Evolutionary conservation across 352 stramenopile genomes (phyloP).

Genomic region (Hyaloperonospora arabidopsidis): DNA sequence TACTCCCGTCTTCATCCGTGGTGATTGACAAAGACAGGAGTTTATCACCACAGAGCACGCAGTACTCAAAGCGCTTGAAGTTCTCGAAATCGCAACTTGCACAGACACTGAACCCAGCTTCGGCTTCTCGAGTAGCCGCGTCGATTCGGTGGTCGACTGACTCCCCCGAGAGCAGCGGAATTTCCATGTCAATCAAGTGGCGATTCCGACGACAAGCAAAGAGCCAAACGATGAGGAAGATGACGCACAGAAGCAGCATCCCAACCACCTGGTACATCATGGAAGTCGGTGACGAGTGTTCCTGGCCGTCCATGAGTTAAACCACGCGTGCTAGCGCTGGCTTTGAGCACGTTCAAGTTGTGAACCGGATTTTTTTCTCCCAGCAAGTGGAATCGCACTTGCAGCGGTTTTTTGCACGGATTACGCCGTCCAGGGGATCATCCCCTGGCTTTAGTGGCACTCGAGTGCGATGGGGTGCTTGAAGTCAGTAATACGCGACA

Average conservation of each 20-base stretch:
- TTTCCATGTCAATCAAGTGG: conserved; percentile 37
- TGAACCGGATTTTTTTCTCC: no score
- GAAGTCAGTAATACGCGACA: neutral
- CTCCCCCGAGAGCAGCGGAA: conserved; percentile 49
- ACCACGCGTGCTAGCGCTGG: no score
- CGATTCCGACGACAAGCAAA: conserved; percentile 37
- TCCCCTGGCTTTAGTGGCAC: no score
- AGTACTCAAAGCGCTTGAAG: conserved; percentile 61
- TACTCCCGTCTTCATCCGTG: conserved; percentile 22
- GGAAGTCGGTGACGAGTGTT: conserved; percentile 24
- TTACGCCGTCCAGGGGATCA: no score
- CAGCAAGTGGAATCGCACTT: no score
- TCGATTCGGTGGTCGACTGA: conserved; percentile 58
- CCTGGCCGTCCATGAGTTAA: conserved; percentile 15
- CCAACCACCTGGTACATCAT: conserved; percentile 55
- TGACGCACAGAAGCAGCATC: conserved; percentile 42
- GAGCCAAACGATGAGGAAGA: conserved; percentile 50
- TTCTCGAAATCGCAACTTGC: conserved; percentile 61
- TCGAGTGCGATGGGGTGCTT: no score
- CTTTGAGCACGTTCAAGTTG: no score
- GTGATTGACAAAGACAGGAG: conserved; percentile 21
- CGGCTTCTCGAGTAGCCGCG: conserved; percentile 49
- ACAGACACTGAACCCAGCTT: conserved; percentile 43
- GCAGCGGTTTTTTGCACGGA: no score
- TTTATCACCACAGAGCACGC: conserved; percentile 55